Base-by-base conservation (phyloP, 139 green algal genomes). In the Mychonastes homosphaera region DNA sequence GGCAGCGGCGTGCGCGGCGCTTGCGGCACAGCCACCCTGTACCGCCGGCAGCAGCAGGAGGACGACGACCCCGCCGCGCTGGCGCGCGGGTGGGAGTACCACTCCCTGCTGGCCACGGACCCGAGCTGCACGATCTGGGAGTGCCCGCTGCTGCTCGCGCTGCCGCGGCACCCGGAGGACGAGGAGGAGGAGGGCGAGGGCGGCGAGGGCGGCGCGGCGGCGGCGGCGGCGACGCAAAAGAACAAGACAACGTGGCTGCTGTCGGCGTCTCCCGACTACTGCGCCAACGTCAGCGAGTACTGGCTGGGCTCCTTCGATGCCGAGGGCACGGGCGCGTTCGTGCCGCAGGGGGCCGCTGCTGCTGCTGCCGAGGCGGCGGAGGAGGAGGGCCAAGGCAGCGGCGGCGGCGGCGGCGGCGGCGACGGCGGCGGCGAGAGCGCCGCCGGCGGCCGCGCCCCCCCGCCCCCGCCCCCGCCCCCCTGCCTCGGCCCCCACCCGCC, bases 191-290 rank as follows among this genome's bases (percentile, higher is more conserved):
- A 30, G 29, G 30, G 8, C 5, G 19, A 10, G 35, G 10, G 13
- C 34, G 53, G 34, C 27, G 53, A 41, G 28, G 39, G 56, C 33
- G 23, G n/a, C 36, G 57, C 30, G 54, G 30, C 55, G 45, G 32
- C 57, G 45, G 43, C 28, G 41, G 9, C 43, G 56, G 0, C n/a
- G 16, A 53, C 34, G 28, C 24, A 15, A 9, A 60, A 34, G 13
- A 18, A 10, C 15, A 45, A n/a, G 21, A 29, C 18, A 24, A 29
- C 16, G 34, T 15, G 26, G n/a, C 56, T 76, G 27, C 53, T 76
- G 33, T 76, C 57, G 29, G 53, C 68, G 23, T 79, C 64, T 33
- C 67, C 75, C 4, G 75, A 82, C 57, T 75, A 79, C 43, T 79
- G 74, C 44, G 77, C 65, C 41, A 75, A 71, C 56, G 46, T 30